Percentiles rank a stretch among this genome's conserved stretches.
phyloP scores from a whole-genome alignment of 306 rosid genomes.

The Parietaria judaica region DNA sequence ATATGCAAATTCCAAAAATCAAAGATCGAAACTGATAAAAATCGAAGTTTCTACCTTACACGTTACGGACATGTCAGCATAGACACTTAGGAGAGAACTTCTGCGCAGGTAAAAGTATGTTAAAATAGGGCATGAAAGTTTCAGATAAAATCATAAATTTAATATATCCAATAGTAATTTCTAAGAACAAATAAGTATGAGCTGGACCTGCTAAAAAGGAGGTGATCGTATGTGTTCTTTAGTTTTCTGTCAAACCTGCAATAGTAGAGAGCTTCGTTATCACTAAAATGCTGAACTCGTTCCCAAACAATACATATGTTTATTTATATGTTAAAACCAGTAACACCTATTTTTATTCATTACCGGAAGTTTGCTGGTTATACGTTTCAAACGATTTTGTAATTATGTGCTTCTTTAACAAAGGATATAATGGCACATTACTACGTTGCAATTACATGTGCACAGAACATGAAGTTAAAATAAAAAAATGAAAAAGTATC shows the following conservation, averaged over 20 bases:
- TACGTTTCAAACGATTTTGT: neutral
- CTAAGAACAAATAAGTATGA: constrained; percentile 13
- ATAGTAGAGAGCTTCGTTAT: constrained; percentile 5
- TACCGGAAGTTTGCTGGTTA: constrained; percentile 10
- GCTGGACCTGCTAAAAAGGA: constrained; percentile 90
- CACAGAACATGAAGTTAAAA: no score
- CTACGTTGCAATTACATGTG: neutral
- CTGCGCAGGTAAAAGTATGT: constrained; percentile 41
- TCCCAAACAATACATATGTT: neutral
- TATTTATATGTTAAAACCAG: no score
- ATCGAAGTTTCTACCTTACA: constrained; percentile 63
- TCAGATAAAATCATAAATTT: neutral
- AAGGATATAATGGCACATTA: no score
- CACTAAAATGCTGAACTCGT: neutral
- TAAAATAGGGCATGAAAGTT: constrained; percentile 8
- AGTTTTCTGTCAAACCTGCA: constrained; percentile 95
- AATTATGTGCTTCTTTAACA: no score
- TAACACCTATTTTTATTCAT: neutral
- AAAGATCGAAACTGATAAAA: neutral
- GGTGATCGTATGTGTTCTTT: constrained; percentile 91
- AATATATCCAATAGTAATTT: neutral
- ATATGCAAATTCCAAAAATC: neutral
- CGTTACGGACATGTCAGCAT: constrained; percentile 92
- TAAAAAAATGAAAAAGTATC: neutral
- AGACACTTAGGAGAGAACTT: constrained; percentile 90